Evolutionary conservation across 2,329 filamentous ascomycete genomes (phyloP), one percentile per base, ranked within the genome.

Genomic region (Neonectria neomacrospora): DNA sequence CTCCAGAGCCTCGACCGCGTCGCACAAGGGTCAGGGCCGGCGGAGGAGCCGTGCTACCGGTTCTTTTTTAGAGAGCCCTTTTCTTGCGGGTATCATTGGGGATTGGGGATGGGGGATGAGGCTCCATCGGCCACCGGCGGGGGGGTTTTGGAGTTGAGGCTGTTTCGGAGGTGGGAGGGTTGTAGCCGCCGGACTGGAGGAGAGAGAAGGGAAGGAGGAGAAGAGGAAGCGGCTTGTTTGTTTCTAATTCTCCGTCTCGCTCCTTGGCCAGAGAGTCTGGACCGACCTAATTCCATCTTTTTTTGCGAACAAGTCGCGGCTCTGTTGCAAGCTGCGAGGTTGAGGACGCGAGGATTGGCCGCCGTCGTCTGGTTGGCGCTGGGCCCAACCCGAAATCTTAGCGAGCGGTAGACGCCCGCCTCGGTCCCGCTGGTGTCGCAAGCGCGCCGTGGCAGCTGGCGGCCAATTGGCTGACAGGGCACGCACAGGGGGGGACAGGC

Each of bases 161-260:
- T 51, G 69, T 71, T 70, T 72, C 69, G 54, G 37, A 57, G 51
- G 52, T 41, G 55, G 63, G 44, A 63, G 63, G 54, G 64, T 53
- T 54, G 65, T 72, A 71, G 67, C 66, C 69, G 66, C 69, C 66
- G 58, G 62, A 67, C 53, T 71, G 67, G 67, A 62, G 7, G 3
- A 10, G 16, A 39, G n/a, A 7, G 37, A 18, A 39, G 34, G 10
- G 16, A 8, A 39, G 3, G 6, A 39, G 18, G n/a, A 18, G 10
- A 18, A 20, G 22, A 18, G 32, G 51, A 20, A 54, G 41, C 18
- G 54, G 41, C 16, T 32, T 32, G 54, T 34, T 54, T 58, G 23
- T 47, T 23, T 47, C 20, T 47, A 8, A 20, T 32, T 50, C 45
- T 50, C 45, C 16, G 18, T 50, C 14, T 3, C n/a, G 22, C 7